Conservation (phyloP, 2,329 filamentous ascomycete species). For the Cryphonectria naterciae region DNA sequence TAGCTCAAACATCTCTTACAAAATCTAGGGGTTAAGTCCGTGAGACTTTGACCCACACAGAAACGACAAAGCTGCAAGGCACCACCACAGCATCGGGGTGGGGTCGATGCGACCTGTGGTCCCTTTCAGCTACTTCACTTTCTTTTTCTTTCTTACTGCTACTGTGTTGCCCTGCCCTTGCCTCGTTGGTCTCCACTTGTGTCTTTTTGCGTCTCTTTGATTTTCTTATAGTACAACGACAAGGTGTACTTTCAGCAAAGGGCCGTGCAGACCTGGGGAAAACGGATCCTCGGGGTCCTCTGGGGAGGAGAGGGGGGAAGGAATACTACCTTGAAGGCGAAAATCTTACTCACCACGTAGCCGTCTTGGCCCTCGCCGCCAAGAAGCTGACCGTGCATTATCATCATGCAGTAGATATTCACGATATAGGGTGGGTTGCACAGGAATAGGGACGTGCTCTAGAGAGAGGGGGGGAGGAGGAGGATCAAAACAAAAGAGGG, state of each 20-base stretch:
- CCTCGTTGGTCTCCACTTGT: neutral
- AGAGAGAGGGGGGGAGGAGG: neutral
- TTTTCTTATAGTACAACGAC: neutral
- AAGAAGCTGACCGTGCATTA: constrained; percentile 1
- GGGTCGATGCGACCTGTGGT: constrained; percentile 9
- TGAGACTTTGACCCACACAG: constrained; percentile 20
- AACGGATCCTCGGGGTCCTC: constrained; percentile 4
- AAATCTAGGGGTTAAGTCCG: constrained; percentile 24
- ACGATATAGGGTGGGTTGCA: neutral
- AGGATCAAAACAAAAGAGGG: neutral
- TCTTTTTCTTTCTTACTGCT: no score
- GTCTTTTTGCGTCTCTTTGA: neutral
- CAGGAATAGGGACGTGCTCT: neutral
- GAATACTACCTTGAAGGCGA: neutral
- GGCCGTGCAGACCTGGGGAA: constrained; percentile 7
- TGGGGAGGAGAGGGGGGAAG: no score
- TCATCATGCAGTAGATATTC: neutral
- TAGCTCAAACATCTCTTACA: constrained; percentile 18
- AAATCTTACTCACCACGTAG: neutral
- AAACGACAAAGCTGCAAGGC: constrained; percentile 22
- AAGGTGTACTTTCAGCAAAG: neutral
- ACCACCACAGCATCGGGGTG: neutral
- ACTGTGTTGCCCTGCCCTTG: neutral
- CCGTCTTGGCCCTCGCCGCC: neutral
- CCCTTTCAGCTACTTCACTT: neutral